phyloP scores from a whole-genome alignment of 306 rosid genomes.

The Medicago lupulina region DNA sequence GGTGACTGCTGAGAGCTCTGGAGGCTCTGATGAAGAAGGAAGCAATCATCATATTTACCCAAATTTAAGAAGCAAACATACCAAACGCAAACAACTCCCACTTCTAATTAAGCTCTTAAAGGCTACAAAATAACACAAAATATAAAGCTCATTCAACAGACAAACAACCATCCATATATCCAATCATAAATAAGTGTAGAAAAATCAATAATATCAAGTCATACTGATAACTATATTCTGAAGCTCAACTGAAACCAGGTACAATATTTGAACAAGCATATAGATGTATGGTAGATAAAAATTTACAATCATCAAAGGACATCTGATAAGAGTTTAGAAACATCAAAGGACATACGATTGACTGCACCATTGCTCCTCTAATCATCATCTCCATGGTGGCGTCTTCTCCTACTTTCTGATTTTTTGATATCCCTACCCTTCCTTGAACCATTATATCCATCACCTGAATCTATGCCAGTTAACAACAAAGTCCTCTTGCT shows the following conservation, averaged over 20 bases:
- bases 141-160: background rate
- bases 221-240: constrained; percentile 9
- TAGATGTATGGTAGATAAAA: constrained; percentile 6
- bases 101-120: background rate
- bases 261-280: constrained; percentile 8
- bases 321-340: background rate
- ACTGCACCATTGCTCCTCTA: constrained; percentile 42
- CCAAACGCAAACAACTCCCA: background rate
- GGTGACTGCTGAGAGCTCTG: constrained; percentile 50
- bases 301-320: background rate
- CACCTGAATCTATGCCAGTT: constrained; percentile 54
- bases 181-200: background rate
- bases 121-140: background rate
- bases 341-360: no score
- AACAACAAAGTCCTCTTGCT: constrained; percentile 59
- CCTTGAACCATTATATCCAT: constrained; percentile 57
- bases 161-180: constrained; percentile 7
- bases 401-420: constrained; percentile 67
- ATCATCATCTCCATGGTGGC: constrained; percentile 50
- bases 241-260: constrained; percentile 25
- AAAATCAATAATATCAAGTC: constrained; percentile 16
- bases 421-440: constrained; percentile 64
- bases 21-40: constrained; percentile 64
- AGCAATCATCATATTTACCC: constrained; percentile 50
- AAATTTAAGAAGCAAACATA: background rate